Base-by-base conservation (phyloP, 805 yeast genomes). In the Wickerhamomyces pijperi region DNA sequence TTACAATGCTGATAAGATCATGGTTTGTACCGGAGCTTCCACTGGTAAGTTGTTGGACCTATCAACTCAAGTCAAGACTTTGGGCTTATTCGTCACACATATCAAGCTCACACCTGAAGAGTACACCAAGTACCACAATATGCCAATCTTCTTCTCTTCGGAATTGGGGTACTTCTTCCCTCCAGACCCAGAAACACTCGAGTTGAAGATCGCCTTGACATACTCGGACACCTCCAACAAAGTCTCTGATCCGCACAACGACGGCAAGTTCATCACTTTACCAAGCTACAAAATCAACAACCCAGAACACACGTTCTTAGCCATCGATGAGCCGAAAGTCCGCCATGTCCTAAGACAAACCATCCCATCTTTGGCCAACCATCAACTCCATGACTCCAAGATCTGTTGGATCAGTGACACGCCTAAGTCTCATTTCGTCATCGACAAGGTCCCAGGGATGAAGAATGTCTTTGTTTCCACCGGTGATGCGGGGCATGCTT, bases 401-500 rank as follows among this genome's bases (percentile, higher is more conserved):
- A 45, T 56, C 5, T 65, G 70, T 46, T 66, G 70, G 71, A 58
- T 65, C 35, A 42, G 56, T 17, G 73, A 69, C 42, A 60, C 72
- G 5, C 45, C 61, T 8, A 63, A 63, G 40, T 54, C 64, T 7
- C 61, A 67, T 40, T 67, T 66, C 39, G 48, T 68, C 13, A 60
- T 68, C 18, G 69, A 67, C 43, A 42, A 42, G 20, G 55, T 62
- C 18, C 74, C 73, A 2, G 46, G 46, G 2, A 43, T 44, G 15
- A 33, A 39, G 0, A 59, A 58, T 20, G 51, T 65, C 2, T 58
- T 43, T 37, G 63, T 69, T n/a, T 72, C 70, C 0, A 56, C 68
- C 11, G 75, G 75, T 15, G 74, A 68, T 46, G 61, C 72, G 3
- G 71, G 73, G 8, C 74, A 68, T 48, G 70, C 60, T 4, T 68